A percentile compares a stretch with the other conserved stretches of the same genome.
These are phyloP conservation scores for Bothia castanella DNA, from an alignment of 1,284 basidiomycete species.

Conservation along the genomic window DNA sequence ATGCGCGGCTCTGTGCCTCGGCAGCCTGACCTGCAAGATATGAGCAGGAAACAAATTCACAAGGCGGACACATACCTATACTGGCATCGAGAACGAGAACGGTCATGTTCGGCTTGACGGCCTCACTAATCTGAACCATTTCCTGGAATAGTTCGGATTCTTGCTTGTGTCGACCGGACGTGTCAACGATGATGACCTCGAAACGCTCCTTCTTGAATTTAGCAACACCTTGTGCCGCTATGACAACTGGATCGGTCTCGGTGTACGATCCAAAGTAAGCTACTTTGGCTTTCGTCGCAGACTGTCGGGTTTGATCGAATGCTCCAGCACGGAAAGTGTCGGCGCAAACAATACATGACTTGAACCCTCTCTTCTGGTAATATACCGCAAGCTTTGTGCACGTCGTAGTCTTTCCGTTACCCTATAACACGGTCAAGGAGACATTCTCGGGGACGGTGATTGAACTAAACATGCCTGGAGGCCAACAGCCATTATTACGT, in stretches of 20 bases:
- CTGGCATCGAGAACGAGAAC: conserved; percentile 86
- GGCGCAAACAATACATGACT: conserved; percentile 97
- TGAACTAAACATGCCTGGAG: conserved; percentile 61
- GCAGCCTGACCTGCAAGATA: conserved; percentile 83
- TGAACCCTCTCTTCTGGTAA: conserved; percentile 96
- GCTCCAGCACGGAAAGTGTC: conserved; percentile 99
- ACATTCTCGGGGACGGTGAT: conserved; percentile 5
- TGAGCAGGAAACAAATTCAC: conserved; percentile 2
- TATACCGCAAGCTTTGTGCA: conserved; percentile 97
- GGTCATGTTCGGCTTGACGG: conserved; percentile 93
- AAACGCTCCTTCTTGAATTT: conserved; percentile 99
- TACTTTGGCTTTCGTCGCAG: conserved; percentile 96
- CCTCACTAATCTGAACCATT: conserved; percentile 95
- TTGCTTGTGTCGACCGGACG: conserved; percentile 95
- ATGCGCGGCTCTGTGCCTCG: conserved; percentile 92
- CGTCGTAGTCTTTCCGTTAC: conserved; percentile 97
- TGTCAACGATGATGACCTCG: conserved; percentile 99
- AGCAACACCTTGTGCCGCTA: conserved; percentile 89
- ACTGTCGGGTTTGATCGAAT: conserved; percentile 96
- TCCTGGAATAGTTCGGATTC: conserved; percentile 96
- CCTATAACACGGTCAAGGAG: conserved; percentile 45
- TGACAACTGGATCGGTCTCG: conserved; percentile 95
- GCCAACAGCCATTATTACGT: conserved; percentile 98
- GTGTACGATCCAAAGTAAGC: conserved; percentile 99
- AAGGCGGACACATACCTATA: conserved; percentile 51